These are phyloP conservation scores for Ganoderma boninense DNA, from an alignment of 1,284 basidiomycete species.

Conservation along the genomic window DNA sequence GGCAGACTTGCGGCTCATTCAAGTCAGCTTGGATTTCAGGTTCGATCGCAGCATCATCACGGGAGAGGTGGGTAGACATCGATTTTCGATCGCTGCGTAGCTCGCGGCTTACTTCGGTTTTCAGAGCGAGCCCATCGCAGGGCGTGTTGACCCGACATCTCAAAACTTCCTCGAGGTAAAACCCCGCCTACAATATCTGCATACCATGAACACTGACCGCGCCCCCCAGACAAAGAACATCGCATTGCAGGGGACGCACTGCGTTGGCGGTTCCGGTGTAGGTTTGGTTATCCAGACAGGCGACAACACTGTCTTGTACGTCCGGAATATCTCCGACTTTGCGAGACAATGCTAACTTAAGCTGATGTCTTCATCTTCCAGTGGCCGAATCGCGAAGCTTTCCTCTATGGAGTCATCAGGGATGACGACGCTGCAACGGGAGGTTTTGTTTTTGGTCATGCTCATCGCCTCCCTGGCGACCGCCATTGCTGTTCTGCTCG, in stretches of 20 bases:
- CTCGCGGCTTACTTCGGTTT: background rate
- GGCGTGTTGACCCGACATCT: slow-evolving; percentile 21
- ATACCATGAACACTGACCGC: slow-evolving; percentile 51
- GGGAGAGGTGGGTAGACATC: slow-evolving; percentile 53
- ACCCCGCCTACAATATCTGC: slow-evolving; percentile 45
- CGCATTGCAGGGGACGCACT: slow-evolving; percentile 69
- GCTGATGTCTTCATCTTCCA: slow-evolving; percentile 25
- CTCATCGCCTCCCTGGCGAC: slow-evolving; percentile 52
- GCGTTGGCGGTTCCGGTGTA: slow-evolving; percentile 60
- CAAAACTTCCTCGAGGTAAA: slow-evolving; percentile 21
- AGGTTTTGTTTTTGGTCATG: slow-evolving; percentile 52
- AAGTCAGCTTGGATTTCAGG: slow-evolving; percentile 54
- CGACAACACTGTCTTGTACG: slow-evolving; percentile 58
- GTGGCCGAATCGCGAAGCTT: slow-evolving; percentile 65
- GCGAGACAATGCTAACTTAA: too few relatives aligned
- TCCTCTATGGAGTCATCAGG: slow-evolving; percentile 51
- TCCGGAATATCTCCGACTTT: too few relatives aligned
- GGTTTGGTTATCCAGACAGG: slow-evolving; percentile 65
- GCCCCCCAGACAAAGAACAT: slow-evolving; percentile 66
- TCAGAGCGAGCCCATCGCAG: slow-evolving; percentile 37
- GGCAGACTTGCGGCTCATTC: slow-evolving; percentile 57
- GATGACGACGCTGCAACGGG: slow-evolving; percentile 52
- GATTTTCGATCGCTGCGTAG: slow-evolving; percentile 43
- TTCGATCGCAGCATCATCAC: slow-evolving; percentile 70
- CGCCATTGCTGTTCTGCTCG: slow-evolving; percentile 56